These are phyloP conservation scores for Phytophthora pseudosyringae DNA, from an alignment of 352 stramenopile species.

Conservation along the genomic window DNA sequence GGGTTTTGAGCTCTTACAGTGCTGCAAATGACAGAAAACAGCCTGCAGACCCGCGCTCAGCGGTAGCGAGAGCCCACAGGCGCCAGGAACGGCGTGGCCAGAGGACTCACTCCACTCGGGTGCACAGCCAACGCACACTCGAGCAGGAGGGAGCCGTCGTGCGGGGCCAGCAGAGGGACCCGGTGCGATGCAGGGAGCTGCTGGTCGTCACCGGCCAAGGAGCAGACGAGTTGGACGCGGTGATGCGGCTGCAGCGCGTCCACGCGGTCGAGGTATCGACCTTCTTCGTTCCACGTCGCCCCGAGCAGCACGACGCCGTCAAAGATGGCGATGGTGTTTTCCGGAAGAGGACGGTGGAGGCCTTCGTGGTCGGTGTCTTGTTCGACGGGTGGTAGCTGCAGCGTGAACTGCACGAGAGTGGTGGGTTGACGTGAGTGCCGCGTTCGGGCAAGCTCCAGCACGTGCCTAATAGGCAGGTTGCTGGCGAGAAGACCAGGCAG, in stretches of 20 bases:
- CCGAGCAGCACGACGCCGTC: constrained; percentile 43
- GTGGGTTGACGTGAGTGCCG: not conserved
- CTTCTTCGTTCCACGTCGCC: constrained; percentile 36
- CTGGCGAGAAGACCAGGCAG: constrained; percentile 23
- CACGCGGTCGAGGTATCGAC: constrained; percentile 10
- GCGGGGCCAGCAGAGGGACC: constrained; percentile 18
- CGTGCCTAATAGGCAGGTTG: constrained; percentile 4
- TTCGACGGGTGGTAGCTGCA: constrained; percentile 3
- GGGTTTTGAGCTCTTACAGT: not conserved
- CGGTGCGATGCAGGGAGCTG: not conserved
- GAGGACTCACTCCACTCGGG: not conserved
- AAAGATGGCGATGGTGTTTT: constrained; percentile 29
- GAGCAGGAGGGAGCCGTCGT: constrained; percentile 16
- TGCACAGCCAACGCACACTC: constrained; percentile 26
- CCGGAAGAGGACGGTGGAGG: not conserved
- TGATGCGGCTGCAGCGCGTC: constrained; percentile 8
- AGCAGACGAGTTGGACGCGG: constrained; percentile 29
- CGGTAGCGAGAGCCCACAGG: constrained; percentile 18
- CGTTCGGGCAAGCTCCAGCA: constrained; percentile 15
- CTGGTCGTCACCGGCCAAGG: not conserved
- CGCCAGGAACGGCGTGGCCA: constrained; percentile 21
- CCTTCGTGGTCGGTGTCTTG: not conserved
- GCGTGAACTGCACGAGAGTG: constrained; percentile 11
- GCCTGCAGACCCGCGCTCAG: not conserved
- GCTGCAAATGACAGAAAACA: not conserved